These are phyloP conservation scores for Botrytis paeoniae DNA, from an alignment of 2,329 filamentous ascomycete genomes.

Conservation along the genomic window DNA sequence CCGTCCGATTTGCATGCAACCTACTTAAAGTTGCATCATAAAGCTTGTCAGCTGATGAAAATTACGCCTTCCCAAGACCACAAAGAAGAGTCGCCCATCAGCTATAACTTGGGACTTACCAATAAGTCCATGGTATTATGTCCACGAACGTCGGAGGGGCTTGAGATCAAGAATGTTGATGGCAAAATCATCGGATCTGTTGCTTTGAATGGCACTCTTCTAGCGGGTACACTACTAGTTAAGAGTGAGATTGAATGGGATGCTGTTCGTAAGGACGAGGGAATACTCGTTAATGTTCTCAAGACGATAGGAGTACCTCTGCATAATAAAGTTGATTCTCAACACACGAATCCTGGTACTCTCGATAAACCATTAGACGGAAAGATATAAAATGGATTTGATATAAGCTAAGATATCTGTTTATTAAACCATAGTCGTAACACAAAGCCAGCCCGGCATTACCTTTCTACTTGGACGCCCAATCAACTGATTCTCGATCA, in stretches of 20 bases:
- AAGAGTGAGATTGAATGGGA: constrained; percentile 59
- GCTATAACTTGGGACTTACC: constrained; percentile 64
- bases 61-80: neutral
- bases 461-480: neutral
- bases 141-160: constrained; percentile 54
- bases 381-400: constrained; percentile 2
- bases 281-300: constrained; percentile 44
- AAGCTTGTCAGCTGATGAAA: constrained; percentile 24
- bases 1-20: constrained; percentile 29
- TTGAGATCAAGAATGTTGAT: constrained; percentile 26
- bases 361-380: neutral
- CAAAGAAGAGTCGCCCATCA: constrained; percentile 46
- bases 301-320: constrained; percentile 31
- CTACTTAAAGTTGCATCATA: constrained; percentile 31
- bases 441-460: neutral
- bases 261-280: constrained; percentile 44
- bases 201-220: constrained; percentile 59
- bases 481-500: neutral
- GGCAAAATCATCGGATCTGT: constrained; percentile 32
- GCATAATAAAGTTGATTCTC: neutral
- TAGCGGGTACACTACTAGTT: constrained; percentile 62
- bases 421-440: neutral
- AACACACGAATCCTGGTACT: neutral
- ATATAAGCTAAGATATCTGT: neutral
- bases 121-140: constrained; percentile 51